Conservation (phyloP, 2,329 filamentous ascomycete species). For the Trichoderma endophyticum region DNA sequence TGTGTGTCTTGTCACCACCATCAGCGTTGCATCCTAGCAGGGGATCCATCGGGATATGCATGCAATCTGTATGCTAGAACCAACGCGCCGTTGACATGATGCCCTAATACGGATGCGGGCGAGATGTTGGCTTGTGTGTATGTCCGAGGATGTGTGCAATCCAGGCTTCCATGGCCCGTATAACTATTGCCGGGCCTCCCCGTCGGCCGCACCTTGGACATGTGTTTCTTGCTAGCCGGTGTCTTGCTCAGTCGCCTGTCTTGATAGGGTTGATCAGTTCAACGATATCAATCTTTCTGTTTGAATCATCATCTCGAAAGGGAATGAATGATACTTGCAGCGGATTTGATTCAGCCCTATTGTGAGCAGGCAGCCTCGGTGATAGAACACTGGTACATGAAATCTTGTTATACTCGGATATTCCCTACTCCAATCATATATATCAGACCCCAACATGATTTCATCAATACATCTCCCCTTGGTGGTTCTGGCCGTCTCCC, state of each 20-base stretch:
- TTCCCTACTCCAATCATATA: not conserved
- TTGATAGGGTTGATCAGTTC: constrained; percentile 5
- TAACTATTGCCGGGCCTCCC: constrained; percentile 12
- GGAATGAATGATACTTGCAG: not conserved
- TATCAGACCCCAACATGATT: not conserved
- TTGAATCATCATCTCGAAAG: not conserved
- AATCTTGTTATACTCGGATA: not conserved
- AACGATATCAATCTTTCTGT: not conserved
- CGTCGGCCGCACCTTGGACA: not conserved
- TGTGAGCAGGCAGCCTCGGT: not conserved
- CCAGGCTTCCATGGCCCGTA: not conserved
- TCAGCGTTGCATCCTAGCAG: constrained; percentile 10
- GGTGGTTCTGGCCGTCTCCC: constrained; percentile 22
- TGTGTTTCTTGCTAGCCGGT: not conserved
- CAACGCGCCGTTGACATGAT: not conserved
- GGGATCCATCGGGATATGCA: constrained; percentile 5
- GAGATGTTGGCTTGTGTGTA: not conserved
- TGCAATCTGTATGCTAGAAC: constrained; percentile 2
- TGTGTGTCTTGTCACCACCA: constrained; percentile 4
- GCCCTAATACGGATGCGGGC: not conserved
- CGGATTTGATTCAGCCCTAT: not conserved
- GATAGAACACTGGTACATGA: not conserved
- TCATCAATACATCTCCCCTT: constrained; percentile 18
- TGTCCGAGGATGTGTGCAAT: not conserved
- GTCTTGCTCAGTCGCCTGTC: not conserved